phyloP scores from a whole-genome alignment of 1,139 yeast species.

The Geotrichum citri-aurantii region DNA sequence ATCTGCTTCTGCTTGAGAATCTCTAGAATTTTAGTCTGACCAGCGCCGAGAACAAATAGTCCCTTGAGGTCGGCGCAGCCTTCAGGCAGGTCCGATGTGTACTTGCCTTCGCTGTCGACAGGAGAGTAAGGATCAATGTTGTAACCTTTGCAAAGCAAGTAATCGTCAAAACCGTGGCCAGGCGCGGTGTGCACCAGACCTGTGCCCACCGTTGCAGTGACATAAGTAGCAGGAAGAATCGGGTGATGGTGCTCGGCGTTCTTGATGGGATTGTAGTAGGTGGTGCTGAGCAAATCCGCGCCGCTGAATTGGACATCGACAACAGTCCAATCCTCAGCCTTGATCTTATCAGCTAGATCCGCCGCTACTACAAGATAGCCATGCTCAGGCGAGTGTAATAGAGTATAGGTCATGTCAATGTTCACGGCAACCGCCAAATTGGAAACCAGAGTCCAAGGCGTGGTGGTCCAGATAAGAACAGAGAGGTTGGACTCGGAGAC shows the following conservation, averaged over 20 bases:
- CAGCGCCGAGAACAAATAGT: slow-evolving; percentile 54
- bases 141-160: slow-evolving; percentile 57
- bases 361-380: slow-evolving; percentile 35
- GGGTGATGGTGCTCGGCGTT: slow-evolving; percentile 41
- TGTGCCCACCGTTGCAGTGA: slow-evolving; percentile 77
- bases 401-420: slow-evolving; percentile 51
- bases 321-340: slow-evolving; percentile 16
- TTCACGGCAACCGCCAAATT: slow-evolving; percentile 79
- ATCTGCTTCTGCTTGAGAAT: slow-evolving; percentile 43
- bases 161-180: slow-evolving; percentile 96
- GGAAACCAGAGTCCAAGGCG: slow-evolving; percentile 95
- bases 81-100: slow-evolving; percentile 45
- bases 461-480: slow-evolving; percentile 82
- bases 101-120: slow-evolving; percentile 70
- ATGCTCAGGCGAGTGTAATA: slow-evolving; percentile 35
- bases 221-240: slow-evolving; percentile 74
- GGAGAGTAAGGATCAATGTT: slow-evolving; percentile 62
- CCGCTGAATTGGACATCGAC: slow-evolving; percentile 39
- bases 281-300: slow-evolving; percentile 39
- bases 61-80: slow-evolving; percentile 47
- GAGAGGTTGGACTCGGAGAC: slow-evolving; percentile 16
- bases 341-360: slow-evolving; percentile 20
- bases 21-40: slow-evolving; percentile 47
- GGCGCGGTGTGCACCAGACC: slow-evolving; percentile 97
- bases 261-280: slow-evolving; percentile 46